Conservation (phyloP, 164 flowering plant genomes). For the Paratinospora sagittata region DNA sequence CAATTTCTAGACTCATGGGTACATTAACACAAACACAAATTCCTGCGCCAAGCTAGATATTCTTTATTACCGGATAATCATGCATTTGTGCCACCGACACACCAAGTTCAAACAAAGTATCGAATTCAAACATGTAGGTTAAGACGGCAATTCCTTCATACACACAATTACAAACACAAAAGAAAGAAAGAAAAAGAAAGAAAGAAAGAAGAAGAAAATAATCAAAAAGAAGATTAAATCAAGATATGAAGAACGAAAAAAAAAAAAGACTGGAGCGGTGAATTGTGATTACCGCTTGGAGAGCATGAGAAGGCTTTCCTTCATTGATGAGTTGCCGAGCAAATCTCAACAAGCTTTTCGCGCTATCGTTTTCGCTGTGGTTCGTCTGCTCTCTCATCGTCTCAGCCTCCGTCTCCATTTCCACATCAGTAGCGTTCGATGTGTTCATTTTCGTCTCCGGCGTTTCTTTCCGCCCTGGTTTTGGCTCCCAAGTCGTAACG, state of each 20-base stretch:
- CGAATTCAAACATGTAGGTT: too few species aligned
- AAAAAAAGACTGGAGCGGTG: background rate
- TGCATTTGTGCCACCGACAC: background rate
- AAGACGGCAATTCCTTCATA: background rate
- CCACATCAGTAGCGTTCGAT: background rate
- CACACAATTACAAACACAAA: background rate
- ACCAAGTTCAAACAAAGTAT: background rate
- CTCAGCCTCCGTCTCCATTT: constrained; percentile 5
- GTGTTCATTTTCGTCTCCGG: constrained; percentile 2
- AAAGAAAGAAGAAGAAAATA: background rate
- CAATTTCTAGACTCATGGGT: too few species aligned
- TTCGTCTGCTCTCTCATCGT: constrained; percentile 2
- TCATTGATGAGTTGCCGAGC: constrained; percentile 34
- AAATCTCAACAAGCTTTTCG: constrained; percentile 18
- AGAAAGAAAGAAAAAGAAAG: background rate
- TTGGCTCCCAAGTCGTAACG: background rate
- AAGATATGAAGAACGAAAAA: background rate
- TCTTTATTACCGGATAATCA: background rate
- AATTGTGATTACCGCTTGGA: constrained; percentile 32
- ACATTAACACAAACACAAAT: background rate
- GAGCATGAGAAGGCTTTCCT: constrained; percentile 42
- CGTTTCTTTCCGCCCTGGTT: too few species aligned
- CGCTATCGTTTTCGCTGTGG: constrained; percentile 4
- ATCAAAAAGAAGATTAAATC: background rate
- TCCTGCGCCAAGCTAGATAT: background rate